These are phyloP conservation scores for Cystofilobasidium capitatum DNA, from an alignment of 768 basidiomycete genomes.

Conservation along the genomic window DNA sequence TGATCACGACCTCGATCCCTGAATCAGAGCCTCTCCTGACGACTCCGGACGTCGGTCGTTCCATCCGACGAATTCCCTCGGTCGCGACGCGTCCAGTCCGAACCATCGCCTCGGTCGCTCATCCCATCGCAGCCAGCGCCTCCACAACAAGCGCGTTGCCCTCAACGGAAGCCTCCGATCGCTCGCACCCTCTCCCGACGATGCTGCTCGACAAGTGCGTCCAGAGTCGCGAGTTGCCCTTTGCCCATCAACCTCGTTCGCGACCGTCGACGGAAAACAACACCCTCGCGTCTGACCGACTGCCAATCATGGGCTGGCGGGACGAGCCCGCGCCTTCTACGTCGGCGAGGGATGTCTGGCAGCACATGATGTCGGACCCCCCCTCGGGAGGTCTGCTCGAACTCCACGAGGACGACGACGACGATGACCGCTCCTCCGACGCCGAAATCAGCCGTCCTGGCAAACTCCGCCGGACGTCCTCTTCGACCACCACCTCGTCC, in stretches of 20 bases:
- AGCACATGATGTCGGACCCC: conserved; percentile 27
- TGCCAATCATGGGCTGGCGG: conserved; percentile 1
- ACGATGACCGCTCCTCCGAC: neutral
- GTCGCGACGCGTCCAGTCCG: too few species aligned
- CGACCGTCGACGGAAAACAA: neutral
- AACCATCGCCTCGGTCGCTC: too few species aligned
- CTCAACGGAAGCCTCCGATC: neutral
- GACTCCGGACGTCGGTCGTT: too few species aligned
- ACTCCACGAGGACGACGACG: neutral
- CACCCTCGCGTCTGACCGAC: neutral
- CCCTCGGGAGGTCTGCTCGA: conserved; percentile 14
- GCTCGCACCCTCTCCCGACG: neutral
- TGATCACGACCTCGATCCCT: too few species aligned
- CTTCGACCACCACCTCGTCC: conserved; percentile 1
- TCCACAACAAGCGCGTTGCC: neutral
- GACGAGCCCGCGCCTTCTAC: neutral
- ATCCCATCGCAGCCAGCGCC: neutral
- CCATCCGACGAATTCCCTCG: too few species aligned
- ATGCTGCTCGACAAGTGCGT: conserved; percentile 22
- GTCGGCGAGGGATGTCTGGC: conserved; percentile 16
- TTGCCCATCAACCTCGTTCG: neutral
- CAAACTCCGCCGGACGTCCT: neutral
- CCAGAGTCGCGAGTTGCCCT: conserved; percentile 16
- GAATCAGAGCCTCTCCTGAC: too few species aligned
- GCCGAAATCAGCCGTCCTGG: neutral